A percentile compares a stretch with the other conserved stretches of the same genome.
phyloP scores from a whole-genome alignment of 2,329 filamentous ascomycete genomes.

The Penicillium sp. region DNA sequence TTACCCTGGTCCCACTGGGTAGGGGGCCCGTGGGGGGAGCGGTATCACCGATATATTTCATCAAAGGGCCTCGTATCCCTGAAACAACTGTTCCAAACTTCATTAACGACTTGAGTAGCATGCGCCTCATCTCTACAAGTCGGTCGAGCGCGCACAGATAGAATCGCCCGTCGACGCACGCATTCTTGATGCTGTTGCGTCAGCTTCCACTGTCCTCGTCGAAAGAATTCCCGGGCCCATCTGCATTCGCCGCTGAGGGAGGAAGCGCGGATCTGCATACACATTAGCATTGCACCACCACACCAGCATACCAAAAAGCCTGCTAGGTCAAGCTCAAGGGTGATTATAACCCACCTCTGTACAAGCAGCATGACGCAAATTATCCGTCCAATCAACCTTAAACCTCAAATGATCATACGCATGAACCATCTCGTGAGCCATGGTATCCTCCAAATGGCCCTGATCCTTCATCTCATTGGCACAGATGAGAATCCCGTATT shows the following conservation, averaged over 20 bases:
- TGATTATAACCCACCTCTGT: constrained; percentile 76
- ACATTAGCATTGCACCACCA: constrained; percentile 23
- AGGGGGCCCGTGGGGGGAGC: no score
- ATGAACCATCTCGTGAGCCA: constrained; percentile 98
- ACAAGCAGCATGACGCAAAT: constrained; percentile 88
- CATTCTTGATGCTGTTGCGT: constrained; percentile 95
- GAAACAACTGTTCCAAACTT: constrained; percentile 99
- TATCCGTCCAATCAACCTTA: constrained; percentile 81
- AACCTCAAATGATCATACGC: constrained; percentile 92
- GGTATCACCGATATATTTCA: constrained; percentile 77
- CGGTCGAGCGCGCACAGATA: constrained; percentile 78
- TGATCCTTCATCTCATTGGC: constrained; percentile 84
- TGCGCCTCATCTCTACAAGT: constrained; percentile 83
- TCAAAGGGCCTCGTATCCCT: constrained; percentile 93
- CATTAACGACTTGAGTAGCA: constrained; percentile 85
- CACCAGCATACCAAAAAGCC: no score
- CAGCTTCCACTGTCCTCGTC: constrained; percentile 81
- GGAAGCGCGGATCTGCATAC: constrained; percentile 78
- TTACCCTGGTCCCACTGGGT: no score
- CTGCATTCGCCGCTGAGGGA: constrained; percentile 93
- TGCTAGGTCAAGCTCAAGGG: neutral
- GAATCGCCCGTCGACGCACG: constrained; percentile 77
- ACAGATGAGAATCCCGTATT: constrained; percentile 87
- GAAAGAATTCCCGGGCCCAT: constrained; percentile 84
- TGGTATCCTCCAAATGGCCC: constrained; percentile 86